phyloP scores from a whole-genome alignment of 2,329 filamentous ascomycete genomes.

The Neocatenulostroma microsporum region DNA sequence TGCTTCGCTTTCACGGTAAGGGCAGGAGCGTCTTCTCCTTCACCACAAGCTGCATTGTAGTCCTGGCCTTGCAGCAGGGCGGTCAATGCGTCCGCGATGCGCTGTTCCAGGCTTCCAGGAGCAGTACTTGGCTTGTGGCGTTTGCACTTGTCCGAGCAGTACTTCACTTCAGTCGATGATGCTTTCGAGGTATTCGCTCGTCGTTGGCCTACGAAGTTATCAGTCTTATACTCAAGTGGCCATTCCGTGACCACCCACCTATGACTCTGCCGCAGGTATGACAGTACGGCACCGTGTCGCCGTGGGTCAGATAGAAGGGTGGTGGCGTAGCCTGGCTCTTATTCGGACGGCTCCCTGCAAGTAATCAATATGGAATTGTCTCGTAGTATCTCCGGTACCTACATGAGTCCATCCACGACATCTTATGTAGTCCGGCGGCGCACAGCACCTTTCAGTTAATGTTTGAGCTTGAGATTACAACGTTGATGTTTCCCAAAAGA shows the following conservation, averaged over 20 bases:
- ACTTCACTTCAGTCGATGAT: constrained; percentile 38
- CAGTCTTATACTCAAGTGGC: neutral
- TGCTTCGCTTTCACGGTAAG: constrained; percentile 20
- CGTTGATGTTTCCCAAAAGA: no score
- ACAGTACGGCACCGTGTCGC: constrained; percentile 48
- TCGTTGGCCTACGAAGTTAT: constrained; percentile 12
- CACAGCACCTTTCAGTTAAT: no score
- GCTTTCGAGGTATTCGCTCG: constrained; percentile 24
- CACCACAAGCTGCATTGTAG: constrained; percentile 1
- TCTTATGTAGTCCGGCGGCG: no score
- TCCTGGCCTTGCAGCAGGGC: constrained; percentile 32
- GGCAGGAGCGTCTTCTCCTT: constrained; percentile 8
- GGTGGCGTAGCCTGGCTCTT: constrained; percentile 33
- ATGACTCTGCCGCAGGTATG: constrained; percentile 52
- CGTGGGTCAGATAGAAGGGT: constrained; percentile 46
- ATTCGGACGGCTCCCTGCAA: constrained; percentile 8
- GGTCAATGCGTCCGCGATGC: constrained; percentile 47
- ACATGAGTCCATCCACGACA: constrained; percentile 45
- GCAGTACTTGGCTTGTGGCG: constrained; percentile 43
- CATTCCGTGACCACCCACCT: constrained; percentile 32
- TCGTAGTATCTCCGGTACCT: neutral
- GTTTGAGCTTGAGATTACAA: no score
- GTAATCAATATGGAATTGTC: neutral
- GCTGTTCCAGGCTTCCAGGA: constrained; percentile 34
- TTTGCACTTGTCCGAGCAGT: constrained; percentile 51